Base-by-base conservation (phyloP, 2,329 filamentous ascomycete genomes). In the Hypoxylon sp. region DNA sequence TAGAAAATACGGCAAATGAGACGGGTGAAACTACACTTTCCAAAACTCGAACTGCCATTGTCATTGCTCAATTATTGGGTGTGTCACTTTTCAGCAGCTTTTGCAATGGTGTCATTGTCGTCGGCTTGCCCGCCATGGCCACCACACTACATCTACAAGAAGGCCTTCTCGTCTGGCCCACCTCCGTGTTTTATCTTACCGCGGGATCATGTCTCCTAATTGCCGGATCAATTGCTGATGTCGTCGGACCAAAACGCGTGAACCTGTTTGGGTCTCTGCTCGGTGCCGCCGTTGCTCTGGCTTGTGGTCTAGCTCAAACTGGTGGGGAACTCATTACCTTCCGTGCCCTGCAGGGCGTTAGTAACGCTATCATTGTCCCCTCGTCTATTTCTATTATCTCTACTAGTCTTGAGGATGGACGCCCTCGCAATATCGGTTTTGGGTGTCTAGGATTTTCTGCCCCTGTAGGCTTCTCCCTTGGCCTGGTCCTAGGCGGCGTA, bases 71-170 rank as follows among this genome's bases (percentile, higher is more conserved):
- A n/a, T 22, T 56, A 22, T 14, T 46, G 22, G 22, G 52, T 22
- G 9, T 55, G 37, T 42, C 33, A 10, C 37, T 55, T 37, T 44
- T 55, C 22, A 55, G n/a, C 24, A 55, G 35, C 22, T 55, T 55
- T 35, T 42, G 52, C 37, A 44, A 42, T 46, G 54, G 54, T 26
- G 29, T 35, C n/a, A 17, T 57, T 2, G 37, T 44, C 2, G 37
- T 55, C 13, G 52, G 35, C 2, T 31, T 55, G 11, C 52, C 52
- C 22, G 37, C 52, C 13, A 55, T 55, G 1, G 52, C 52, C 19
- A 31, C 14, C 13, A 44, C 35, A 5, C 37, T 55, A 6, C 37
- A 46, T 6, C 37, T 55, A 5, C 22, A 42, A 17, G 24, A 55
- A 29, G 37, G 37, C 29, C 52, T 55, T 14, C 52, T 55, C 22